Evolutionary conservation across 495 filamentous ascomycete species (phyloP).

Genomic region (Xanthoparmelia taractica): DNA sequence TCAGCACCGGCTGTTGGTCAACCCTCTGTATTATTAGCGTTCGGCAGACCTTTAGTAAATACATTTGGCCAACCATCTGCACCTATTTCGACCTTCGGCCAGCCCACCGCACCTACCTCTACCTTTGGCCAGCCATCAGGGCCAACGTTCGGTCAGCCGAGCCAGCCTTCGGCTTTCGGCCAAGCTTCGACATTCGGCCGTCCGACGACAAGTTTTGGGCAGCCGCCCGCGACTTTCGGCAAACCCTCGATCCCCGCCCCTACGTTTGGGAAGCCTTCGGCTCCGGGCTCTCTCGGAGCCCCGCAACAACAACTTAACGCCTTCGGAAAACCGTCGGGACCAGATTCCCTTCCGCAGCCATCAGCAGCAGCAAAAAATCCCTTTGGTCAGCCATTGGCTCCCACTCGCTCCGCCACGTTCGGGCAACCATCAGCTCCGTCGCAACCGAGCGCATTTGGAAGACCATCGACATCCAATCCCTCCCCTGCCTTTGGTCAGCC

Average conservation of each 20-base stretch:
- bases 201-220: slow-evolving; percentile 19
- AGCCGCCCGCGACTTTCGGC: slow-evolving; percentile 27
- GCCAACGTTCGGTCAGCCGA: slow-evolving; percentile 26
- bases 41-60: slow-evolving; percentile 28
- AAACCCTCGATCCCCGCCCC: slow-evolving; percentile 29
- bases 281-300: slow-evolving; percentile 22
- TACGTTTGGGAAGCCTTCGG: slow-evolving; percentile 29
- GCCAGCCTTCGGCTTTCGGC: slow-evolving; percentile 28
- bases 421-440: slow-evolving; percentile 23
- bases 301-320: slow-evolving; percentile 30
- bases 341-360: slow-evolving; percentile 10
- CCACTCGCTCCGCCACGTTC: slow-evolving; percentile 23
- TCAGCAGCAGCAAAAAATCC: not conserved
- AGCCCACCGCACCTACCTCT: slow-evolving; percentile 30
- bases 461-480: slow-evolving; percentile 24
- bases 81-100: slow-evolving; percentile 34
- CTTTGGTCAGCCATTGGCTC: slow-evolving; percentile 10
- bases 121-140: slow-evolving; percentile 26
- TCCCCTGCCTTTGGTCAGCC: slow-evolving; percentile 21
- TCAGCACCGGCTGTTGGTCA: slow-evolving; percentile 31
- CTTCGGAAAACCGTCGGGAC: slow-evolving; percentile 20
- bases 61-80: slow-evolving; percentile 27
- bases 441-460: slow-evolving; percentile 14
- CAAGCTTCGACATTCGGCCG: slow-evolving; percentile 22
- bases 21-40: slow-evolving; percentile 27